Evolutionary conservation across 306 rosid genomes (phyloP).

Genomic region (Albizia julibrissin): DNA sequence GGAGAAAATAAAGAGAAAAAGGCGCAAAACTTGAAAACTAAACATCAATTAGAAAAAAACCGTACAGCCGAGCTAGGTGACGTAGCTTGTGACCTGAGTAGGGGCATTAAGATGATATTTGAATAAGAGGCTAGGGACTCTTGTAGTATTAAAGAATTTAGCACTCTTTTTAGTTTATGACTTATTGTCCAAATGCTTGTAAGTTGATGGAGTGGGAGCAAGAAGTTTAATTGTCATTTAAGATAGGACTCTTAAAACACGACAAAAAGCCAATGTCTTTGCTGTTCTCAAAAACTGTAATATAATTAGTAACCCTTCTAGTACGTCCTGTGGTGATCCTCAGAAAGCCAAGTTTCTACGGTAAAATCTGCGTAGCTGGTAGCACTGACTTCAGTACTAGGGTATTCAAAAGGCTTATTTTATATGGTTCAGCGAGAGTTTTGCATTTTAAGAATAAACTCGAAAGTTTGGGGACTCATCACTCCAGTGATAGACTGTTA

Average conservation of each 20-base stretch:
- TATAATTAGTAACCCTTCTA: too few species aligned
- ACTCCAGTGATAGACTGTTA: background rate
- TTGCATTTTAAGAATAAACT: background rate
- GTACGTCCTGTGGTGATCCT: background rate
- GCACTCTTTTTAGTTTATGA: background rate
- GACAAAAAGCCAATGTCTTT: background rate
- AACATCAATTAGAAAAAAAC: background rate
- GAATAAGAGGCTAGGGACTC: too few species aligned
- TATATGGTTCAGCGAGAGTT: background rate
- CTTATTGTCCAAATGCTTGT: background rate
- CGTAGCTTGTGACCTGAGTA: too few species aligned
- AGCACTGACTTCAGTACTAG: background rate
- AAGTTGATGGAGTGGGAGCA: background rate
- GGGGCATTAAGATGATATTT: too few species aligned
- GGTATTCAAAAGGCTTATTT: background rate
- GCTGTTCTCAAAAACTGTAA: background rate
- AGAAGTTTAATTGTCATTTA: background rate
- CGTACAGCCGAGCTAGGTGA: too few species aligned
- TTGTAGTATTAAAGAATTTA: background rate
- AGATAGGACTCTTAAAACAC: background rate
- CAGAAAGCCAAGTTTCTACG: too few species aligned
- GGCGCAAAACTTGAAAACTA: constrained; percentile 8
- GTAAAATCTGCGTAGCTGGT: background rate
- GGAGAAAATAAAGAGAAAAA: constrained; percentile 1
- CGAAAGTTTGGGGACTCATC: background rate